phyloP scores from a whole-genome alignment of 2,329 filamentous ascomycete genomes.

The Aspergillus proliferans region DNA sequence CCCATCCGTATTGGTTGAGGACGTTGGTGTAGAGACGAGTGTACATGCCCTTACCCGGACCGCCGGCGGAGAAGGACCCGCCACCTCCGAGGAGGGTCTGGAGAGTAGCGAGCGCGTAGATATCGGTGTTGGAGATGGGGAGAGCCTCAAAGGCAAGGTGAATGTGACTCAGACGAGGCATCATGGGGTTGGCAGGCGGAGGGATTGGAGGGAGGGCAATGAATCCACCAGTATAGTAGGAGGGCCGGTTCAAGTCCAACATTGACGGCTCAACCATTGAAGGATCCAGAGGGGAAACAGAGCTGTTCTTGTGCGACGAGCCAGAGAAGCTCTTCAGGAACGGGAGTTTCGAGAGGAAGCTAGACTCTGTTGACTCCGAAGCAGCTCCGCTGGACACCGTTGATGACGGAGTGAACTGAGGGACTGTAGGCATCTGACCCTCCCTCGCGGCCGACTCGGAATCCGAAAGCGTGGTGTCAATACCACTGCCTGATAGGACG shows the following conservation, averaged over 20 bases:
- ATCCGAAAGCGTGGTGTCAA: constrained; percentile 46
- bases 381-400: constrained; percentile 29
- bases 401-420: constrained; percentile 37
- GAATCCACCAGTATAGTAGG: constrained; percentile 91
- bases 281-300: constrained; percentile 49
- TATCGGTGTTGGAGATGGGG: constrained; percentile 82
- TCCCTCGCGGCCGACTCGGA: constrained; percentile 22
- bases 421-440: constrained; percentile 28
- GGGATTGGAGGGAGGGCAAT: constrained; percentile 76
- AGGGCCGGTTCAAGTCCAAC: constrained; percentile 57
- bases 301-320: constrained; percentile 56
- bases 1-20: constrained; percentile 94
- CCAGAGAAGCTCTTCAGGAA: constrained; percentile 87
- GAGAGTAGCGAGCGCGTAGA: constrained; percentile 90
- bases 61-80: constrained; percentile 92
- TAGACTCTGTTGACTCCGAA: constrained; percentile 48
- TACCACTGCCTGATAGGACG: constrained; percentile 49
- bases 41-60: constrained; percentile 98
- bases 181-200: constrained; percentile 67
- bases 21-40: constrained; percentile 96
- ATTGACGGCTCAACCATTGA: constrained; percentile 38
- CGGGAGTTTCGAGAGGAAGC: constrained; percentile 73
- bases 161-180: constrained; percentile 81
- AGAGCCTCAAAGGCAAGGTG: constrained; percentile 94
- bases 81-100: constrained; percentile 94